Evolutionary conservation across 2,329 filamentous ascomycete species (phyloP), one percentile per base, ranked within the genome.

Genomic region (Talaromyces sp.): DNA sequence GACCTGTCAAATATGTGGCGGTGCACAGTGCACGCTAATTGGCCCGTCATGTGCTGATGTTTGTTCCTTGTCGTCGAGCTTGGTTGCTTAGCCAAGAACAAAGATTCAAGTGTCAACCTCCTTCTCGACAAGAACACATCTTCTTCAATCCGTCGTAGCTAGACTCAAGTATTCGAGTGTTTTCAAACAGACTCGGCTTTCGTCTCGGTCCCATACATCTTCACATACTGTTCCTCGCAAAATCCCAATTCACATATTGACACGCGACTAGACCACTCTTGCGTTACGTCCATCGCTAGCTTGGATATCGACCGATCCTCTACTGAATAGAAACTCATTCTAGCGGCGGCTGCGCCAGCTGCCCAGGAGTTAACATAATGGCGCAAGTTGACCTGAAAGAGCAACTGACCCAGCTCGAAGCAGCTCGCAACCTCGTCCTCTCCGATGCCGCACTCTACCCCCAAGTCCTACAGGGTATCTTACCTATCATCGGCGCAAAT

Each of bases 371-470:
- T 41, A 31, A 69, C 69, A 78, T 74, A 76, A 87, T 89, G 84
- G 84, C 86, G 70, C 78, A 83, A 66, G 72, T 79, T 66, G 85
- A 87, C 37, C 85, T 92, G 67, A 83, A 85, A 74, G 89, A 93
- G 73, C 92, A 94, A 79, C 87, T 98, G 73, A 86, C 87, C 72
- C 93, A 97, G 83, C 89, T 99, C 71, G 89, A 96, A 76, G 89
- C 91, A 72, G 95, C 95, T 68, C 92, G 95, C 74, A 91, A 91
- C 76, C 89, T 98, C 68, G 93, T 96, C 62, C 86, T 98, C 66
- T 87, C 87, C 71, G 93, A 98, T 79, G 86, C 93, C 68, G 88
- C 88, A 74, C 92, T 96, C 80, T 99, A 98, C 78, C 89, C 90
- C 60, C 92, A 91, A 77, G 94, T 99, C 75, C 89, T 99, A 68